Conservation (phyloP, 2,329 filamentous ascomycete species). For the Leptographium radiaticola region DNA sequence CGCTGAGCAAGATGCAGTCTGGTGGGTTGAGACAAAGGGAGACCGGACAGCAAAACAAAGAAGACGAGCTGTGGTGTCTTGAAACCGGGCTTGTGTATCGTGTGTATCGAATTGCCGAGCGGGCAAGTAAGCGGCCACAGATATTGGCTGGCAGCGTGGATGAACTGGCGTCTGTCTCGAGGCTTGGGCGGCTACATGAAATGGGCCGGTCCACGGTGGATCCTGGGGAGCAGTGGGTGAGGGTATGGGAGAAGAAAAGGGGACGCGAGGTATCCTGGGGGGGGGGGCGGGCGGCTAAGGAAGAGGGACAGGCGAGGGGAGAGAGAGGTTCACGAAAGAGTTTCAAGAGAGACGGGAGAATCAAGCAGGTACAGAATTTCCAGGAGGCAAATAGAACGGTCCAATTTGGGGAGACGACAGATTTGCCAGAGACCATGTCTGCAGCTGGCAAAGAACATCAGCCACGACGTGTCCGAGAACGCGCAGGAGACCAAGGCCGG, state of each 20-base stretch:
- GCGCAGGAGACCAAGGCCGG: too few species aligned
- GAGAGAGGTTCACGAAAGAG: background rate
- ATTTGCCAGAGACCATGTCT: too few species aligned
- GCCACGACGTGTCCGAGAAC: too few species aligned
- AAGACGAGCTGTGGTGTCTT: constrained; percentile 19
- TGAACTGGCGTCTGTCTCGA: constrained; percentile 14
- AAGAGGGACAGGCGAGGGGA: background rate
- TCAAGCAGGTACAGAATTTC: too few species aligned
- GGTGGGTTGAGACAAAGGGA: constrained; percentile 12
- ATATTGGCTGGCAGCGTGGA: constrained; percentile 40
- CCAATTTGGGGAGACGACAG: background rate
- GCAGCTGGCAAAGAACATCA: too few species aligned
- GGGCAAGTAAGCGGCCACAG: constrained; percentile 25
- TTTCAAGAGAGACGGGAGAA: background rate
- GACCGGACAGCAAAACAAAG: constrained; percentile 17
- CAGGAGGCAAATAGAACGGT: too few species aligned
- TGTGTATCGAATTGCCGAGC: constrained; percentile 27
- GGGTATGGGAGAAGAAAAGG: background rate
- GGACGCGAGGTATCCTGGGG: too few species aligned
- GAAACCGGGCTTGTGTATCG: constrained; percentile 40
- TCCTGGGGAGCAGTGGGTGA: background rate
- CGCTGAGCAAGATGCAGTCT: background rate
- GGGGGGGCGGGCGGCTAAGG: background rate
- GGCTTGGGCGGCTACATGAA: constrained; percentile 1
- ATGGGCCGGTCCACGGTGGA: background rate